Base-by-base conservation (phyloP, 768 basidiomycete genomes). In the Lanmaoa pseudosensibilis region DNA sequence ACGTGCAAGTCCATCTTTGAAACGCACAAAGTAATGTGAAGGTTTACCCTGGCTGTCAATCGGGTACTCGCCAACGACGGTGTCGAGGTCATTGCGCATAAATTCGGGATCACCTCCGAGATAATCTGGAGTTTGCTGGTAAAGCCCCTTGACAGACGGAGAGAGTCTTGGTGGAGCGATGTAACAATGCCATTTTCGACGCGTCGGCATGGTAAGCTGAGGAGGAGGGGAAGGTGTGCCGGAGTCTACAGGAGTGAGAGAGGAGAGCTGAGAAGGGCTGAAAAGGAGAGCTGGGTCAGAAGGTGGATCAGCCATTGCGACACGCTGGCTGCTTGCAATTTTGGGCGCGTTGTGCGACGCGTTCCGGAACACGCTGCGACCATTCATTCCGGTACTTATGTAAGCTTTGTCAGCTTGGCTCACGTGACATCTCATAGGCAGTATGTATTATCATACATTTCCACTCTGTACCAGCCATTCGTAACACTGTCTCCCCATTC, bases 11-110 rank as follows among this genome's bases (percentile, higher is more conserved):
- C 84, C 87, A 18, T 79, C 79, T 44, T 73, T 69, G 59, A 78
- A 81, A 36, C 81, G 78, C 41, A 83, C 88, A 70, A 80, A 91
- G 66, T 84, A 89, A 64, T 78, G 87, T 18, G 74, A 65, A n/a
- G 69, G 65, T 21, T 60, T 64, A 8, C 65, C 70, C 5, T 78
- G 70, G 12, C 43, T 50, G 19, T 56, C 57, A 21, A 63, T 39
- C 4, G 63, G 68, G 57, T 80, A 78, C 65, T 88, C 84, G 8
- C 87, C 87, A 56, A 89, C 78, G 27, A 90, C 75, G 58, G 81
- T 76, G 37, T 78, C 74, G 10, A 77, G 63, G 44, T 69, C 67
- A 41, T 65, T 38, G 37, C 59, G 65, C 34, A 60, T 56, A 46
- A 75, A 64, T 39, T 76, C 69, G 2, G 71, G 54, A 38, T 75